Conservation (phyloP, 2,329 filamentous ascomycete species). For the Botrytis byssoidea region DNA sequence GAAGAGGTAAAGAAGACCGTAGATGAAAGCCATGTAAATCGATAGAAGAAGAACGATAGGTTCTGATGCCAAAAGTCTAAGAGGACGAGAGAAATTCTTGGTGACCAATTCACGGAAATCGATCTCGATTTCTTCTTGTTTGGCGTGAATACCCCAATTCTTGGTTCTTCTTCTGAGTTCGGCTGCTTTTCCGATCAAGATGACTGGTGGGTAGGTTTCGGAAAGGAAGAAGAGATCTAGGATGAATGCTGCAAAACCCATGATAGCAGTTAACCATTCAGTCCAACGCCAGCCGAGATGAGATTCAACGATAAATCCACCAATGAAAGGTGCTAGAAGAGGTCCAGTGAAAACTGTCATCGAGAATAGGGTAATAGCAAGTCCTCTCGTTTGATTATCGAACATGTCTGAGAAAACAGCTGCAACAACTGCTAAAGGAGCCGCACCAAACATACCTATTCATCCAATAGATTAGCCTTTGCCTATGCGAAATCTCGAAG, state of each 20-base stretch:
- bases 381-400: slow-evolving; percentile 59
- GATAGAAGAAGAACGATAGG: slow-evolving; percentile 68
- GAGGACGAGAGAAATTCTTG: slow-evolving; percentile 48
- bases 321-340: slow-evolving; percentile 65
- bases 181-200: slow-evolving; percentile 60
- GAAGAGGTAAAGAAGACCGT: slow-evolving; percentile 79
- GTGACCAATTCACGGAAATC: slow-evolving; percentile 61
- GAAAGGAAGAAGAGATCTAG: slow-evolving; percentile 62
- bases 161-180: slow-evolving; percentile 61
- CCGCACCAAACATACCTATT: slow-evolving; percentile 61
- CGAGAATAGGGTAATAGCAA: slow-evolving; percentile 57
- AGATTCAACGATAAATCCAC: slow-evolving; percentile 63
- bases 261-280: slow-evolving; percentile 60
- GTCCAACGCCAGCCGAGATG: slow-evolving; percentile 73
- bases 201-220: slow-evolving; percentile 69
- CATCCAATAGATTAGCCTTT: slow-evolving; percentile 15
- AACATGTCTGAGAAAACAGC: slow-evolving; percentile 74
- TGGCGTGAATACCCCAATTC: slow-evolving; percentile 71
- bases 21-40: slow-evolving; percentile 73
- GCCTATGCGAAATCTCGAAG: not conserved
- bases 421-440: slow-evolving; percentile 65
- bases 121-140: slow-evolving; percentile 69
- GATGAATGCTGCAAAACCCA: slow-evolving; percentile 59
- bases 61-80: slow-evolving; percentile 58
- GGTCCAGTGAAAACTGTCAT: slow-evolving; percentile 67